A percentile compares a stretch with the other conserved stretches of the same genome.
These are phyloP conservation scores for Panaeolus cyanescens DNA, from an alignment of 768 basidiomycete genomes.

Conservation along the genomic window DNA sequence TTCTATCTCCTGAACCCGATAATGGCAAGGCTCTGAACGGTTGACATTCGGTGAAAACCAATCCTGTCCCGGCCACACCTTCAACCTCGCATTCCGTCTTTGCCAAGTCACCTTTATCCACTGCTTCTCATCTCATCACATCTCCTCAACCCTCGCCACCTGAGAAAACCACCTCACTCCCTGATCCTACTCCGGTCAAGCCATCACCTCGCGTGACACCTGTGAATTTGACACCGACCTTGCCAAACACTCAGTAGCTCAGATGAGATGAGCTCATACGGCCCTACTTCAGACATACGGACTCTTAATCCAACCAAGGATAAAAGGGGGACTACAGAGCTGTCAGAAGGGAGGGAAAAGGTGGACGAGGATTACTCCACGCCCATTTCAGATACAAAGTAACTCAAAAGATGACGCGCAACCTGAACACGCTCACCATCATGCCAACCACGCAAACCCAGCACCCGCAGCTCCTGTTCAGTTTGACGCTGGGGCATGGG, in stretches of 20 bases:
- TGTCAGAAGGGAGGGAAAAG: background rate
- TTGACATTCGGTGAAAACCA: background rate
- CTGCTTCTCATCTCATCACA: too few relatives aligned
- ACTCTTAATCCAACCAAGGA: background rate
- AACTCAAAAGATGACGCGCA: background rate
- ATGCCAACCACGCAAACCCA: background rate
- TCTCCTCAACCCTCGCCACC: background rate
- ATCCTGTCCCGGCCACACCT: too few relatives aligned
- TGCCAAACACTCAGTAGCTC: too few relatives aligned
- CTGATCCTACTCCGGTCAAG: background rate
- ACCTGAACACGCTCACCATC: background rate
- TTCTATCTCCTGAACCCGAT: background rate
- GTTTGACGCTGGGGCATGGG: background rate
- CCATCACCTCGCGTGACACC: background rate
- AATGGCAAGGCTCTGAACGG: background rate
- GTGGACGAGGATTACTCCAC: conserved; percentile 4
- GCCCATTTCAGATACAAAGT: background rate
- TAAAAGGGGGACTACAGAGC: background rate
- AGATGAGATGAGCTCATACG: background rate
- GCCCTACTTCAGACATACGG: background rate
- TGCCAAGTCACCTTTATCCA: too few relatives aligned
- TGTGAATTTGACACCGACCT: background rate
- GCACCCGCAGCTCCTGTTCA: background rate
- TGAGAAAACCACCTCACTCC: background rate
- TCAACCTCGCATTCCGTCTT: too few relatives aligned